Evolutionary conservation across 805 yeast species (phyloP).

Genomic region (Candida golubevii): DNA sequence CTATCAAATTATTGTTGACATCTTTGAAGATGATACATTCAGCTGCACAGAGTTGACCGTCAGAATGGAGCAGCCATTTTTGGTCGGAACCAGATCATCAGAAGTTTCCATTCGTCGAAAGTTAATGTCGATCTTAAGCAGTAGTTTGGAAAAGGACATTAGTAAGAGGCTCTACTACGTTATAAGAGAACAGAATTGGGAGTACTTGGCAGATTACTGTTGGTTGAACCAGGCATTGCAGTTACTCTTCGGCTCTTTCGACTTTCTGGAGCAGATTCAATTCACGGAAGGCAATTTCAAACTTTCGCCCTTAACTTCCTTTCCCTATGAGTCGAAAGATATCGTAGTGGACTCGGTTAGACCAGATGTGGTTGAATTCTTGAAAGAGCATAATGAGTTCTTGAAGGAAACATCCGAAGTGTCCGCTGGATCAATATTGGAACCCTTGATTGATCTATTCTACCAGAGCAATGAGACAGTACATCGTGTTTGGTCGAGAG

Average conservation of each 20-base stretch:
- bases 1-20: slow-evolving; percentile 80
- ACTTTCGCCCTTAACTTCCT: slow-evolving; percentile 49
- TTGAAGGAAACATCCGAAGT: slow-evolving; percentile 26
- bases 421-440: slow-evolving; percentile 58
- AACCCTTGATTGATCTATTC: slow-evolving; percentile 74
- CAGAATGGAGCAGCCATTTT: slow-evolving; percentile 92
- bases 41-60: slow-evolving; percentile 86
- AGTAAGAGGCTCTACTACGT: slow-evolving; percentile 79
- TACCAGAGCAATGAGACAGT: slow-evolving; percentile 78
- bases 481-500: slow-evolving; percentile 74
- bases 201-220: slow-evolving; percentile 82
- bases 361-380: slow-evolving; percentile 19
- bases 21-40: slow-evolving; percentile 75
- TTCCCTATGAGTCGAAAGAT: slow-evolving; percentile 23
- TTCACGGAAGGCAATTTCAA: slow-evolving; percentile 47
- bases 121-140: slow-evolving; percentile 74
- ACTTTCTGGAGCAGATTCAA: slow-evolving; percentile 42
- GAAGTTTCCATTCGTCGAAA: slow-evolving; percentile 71
- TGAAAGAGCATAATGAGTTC: slow-evolving; percentile 28
- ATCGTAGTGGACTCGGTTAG: slow-evolving; percentile 22
- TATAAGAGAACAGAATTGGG: slow-evolving; percentile 97
- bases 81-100: slow-evolving; percentile 85
- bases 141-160: slow-evolving; percentile 72
- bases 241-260: slow-evolving; percentile 74
- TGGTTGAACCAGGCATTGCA: slow-evolving; percentile 95